These are phyloP conservation scores for Chaetomium tenue DNA, from an alignment of 495 filamentous ascomycete species.

Conservation along the genomic window DNA sequence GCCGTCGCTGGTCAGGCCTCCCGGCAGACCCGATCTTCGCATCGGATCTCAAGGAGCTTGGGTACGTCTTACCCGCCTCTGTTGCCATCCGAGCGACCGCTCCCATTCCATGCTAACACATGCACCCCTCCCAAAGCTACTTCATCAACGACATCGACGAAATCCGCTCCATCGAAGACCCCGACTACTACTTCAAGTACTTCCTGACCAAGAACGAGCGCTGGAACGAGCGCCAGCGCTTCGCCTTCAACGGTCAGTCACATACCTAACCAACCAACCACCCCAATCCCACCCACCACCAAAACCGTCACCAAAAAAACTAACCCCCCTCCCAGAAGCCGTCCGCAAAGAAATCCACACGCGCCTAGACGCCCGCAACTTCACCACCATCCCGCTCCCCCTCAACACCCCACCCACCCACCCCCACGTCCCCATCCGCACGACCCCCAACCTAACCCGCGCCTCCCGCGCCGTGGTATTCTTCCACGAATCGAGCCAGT, in stretches of 20 bases:
- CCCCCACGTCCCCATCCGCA: conserved; percentile 67
- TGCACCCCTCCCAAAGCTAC: conserved; percentile 50
- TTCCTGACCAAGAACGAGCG: conserved; percentile 68
- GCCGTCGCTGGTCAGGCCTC: conserved; percentile 59
- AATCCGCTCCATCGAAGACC: conserved; percentile 63
- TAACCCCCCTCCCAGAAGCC: conserved; percentile 49
- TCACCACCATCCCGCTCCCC: conserved; percentile 61
- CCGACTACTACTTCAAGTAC: conserved; percentile 68
- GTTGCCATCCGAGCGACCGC: no score
- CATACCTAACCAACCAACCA: neutral
- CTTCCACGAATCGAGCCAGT: conserved; percentile 66
- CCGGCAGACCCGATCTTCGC: conserved; percentile 68
- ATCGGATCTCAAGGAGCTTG: conserved; percentile 61
- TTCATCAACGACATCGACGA: conserved; percentile 69
- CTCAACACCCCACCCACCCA: conserved; percentile 42
- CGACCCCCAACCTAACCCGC: conserved; percentile 54
- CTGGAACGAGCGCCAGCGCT: conserved; percentile 66
- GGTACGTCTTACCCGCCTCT: conserved; percentile 49
- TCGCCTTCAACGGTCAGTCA: conserved; percentile 64
- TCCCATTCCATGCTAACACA: no score
- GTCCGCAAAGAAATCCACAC: conserved; percentile 57
- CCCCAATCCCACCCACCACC: neutral
- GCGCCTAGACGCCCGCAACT: conserved; percentile 59
- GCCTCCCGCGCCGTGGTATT: conserved; percentile 66
- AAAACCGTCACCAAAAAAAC: neutral